A percentile compares a stretch with the other conserved stretches of the same genome.
Conservation (phyloP, 768 basidiomycete species). For the Rhodosporidiobolus odoratus region DNA sequence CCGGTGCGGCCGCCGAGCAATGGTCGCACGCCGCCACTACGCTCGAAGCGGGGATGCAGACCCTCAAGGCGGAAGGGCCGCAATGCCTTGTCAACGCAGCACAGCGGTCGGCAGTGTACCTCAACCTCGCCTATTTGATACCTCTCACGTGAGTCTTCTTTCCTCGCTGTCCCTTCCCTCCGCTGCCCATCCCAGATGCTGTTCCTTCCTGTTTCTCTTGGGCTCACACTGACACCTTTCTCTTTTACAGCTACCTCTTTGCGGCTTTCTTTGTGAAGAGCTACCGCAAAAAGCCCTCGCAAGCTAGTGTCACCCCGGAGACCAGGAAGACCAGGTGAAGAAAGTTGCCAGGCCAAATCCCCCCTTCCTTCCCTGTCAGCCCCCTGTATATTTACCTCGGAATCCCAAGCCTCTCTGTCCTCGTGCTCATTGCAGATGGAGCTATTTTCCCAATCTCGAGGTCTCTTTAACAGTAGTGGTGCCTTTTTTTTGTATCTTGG, state of each 20-base stretch:
- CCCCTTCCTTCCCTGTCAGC: not conserved
- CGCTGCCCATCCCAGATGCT: not conserved
- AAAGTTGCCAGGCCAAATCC: not conserved
- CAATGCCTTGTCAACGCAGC: constrained; percentile 37
- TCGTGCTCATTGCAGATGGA: no score
- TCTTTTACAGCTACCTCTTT: constrained; percentile 38
- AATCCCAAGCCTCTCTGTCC: no score
- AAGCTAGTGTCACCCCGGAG: constrained; percentile 2
- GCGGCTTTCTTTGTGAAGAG: constrained; percentile 41
- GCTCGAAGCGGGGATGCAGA: constrained; percentile 24
- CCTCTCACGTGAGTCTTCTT: not conserved
- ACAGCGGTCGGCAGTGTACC: constrained; percentile 33
- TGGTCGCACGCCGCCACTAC: constrained; percentile 3
- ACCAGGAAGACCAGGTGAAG: constrained; percentile 11
- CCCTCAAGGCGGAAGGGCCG: constrained; percentile 7
- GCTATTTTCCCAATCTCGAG: no score
- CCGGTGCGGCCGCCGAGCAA: not conserved
- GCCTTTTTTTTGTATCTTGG: no score
- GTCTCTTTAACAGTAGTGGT: no score
- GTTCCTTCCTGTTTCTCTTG: not conserved
- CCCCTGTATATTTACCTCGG: no score
- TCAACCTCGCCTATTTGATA: constrained; percentile 39
- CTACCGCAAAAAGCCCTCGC: constrained; percentile 32
- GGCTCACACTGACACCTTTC: not conserved
- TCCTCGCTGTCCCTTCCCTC: no score